Evolutionary conservation across 2,329 filamentous ascomycete genomes (phyloP).

Genomic region (Hymenoscyphus infarciens): DNA sequence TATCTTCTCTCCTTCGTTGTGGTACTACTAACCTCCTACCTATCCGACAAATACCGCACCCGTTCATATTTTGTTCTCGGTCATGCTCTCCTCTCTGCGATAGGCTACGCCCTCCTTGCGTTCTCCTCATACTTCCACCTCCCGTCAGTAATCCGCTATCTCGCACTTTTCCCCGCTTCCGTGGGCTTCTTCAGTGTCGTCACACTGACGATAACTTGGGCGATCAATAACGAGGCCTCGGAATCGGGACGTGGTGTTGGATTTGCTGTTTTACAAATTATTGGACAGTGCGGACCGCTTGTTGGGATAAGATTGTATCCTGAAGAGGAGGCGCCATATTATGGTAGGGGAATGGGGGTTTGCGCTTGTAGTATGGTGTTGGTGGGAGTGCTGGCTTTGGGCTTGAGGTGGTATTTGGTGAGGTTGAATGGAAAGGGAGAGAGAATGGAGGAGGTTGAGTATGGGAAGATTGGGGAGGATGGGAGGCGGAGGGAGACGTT

Average conservation of each 20-base stretch:
- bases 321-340: slow-evolving; percentile 45
- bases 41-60: slow-evolving; percentile 63
- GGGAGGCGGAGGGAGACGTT: neutral
- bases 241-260: slow-evolving; percentile 69
- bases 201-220: slow-evolving; percentile 83
- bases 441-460: slow-evolving; percentile 11
- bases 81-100: slow-evolving; percentile 63
- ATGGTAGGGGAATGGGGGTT: slow-evolving; percentile 46
- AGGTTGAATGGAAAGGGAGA: slow-evolving; percentile 25
- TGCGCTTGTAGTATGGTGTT: slow-evolving; percentile 49
- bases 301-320: slow-evolving; percentile 54
- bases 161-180: slow-evolving; percentile 73
- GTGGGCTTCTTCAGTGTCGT: slow-evolving; percentile 81
- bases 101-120: slow-evolving; percentile 58
- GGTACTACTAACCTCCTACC: slow-evolving; percentile 68
- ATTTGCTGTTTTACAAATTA: slow-evolving; percentile 74
- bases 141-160: slow-evolving; percentile 56
- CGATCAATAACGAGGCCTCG: slow-evolving; percentile 75
- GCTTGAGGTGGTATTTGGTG: slow-evolving; percentile 38
- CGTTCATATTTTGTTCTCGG: slow-evolving; percentile 65
- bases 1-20: slow-evolving; percentile 71
- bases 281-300: slow-evolving; percentile 48
- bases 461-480: slow-evolving; percentile 22
- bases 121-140: slow-evolving; percentile 49
- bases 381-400: slow-evolving; percentile 42